Evolutionary conservation across 2,329 filamentous ascomycete species (phyloP).

Genomic region (Alternaria ventricosa): DNA sequence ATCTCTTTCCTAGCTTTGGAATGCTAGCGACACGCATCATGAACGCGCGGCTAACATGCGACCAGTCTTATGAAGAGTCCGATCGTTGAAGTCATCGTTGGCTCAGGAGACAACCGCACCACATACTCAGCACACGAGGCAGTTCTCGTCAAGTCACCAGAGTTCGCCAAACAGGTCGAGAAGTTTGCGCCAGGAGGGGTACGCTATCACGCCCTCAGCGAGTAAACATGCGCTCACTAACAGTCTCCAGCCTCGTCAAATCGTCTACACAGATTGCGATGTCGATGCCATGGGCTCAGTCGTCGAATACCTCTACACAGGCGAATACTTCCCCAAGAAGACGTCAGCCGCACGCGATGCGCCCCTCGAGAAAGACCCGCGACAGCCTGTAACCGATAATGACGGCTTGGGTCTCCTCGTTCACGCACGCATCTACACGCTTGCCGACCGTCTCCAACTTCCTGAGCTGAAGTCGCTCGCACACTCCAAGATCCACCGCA

Average conservation of each 20-base stretch:
- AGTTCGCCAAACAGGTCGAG: slow-evolving; percentile 69
- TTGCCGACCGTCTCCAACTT: slow-evolving; percentile 78
- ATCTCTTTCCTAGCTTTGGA: background rate
- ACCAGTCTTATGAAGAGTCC: slow-evolving; percentile 56
- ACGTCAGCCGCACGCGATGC: slow-evolving; percentile 68
- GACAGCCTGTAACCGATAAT: slow-evolving; percentile 71
- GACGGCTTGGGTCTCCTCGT: slow-evolving; percentile 84
- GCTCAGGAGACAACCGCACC: slow-evolving; percentile 63
- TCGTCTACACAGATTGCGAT: slow-evolving; percentile 72
- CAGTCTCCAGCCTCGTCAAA: slow-evolving; percentile 63
- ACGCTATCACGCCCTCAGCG: slow-evolving; percentile 40
- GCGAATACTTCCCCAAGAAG: slow-evolving; percentile 79
- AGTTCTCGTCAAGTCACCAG: slow-evolving; percentile 76
- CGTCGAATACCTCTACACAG: slow-evolving; percentile 83
- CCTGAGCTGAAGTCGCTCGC: slow-evolving; percentile 74
- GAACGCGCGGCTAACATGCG: slow-evolving; percentile 15
- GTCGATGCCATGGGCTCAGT: slow-evolving; percentile 78
- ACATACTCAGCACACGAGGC: slow-evolving; percentile 80
- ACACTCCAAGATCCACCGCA: slow-evolving; percentile 89
- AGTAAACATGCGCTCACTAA: background rate
- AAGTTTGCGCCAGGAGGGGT: slow-evolving; percentile 69
- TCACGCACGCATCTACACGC: slow-evolving; percentile 87
- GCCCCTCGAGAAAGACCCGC: slow-evolving; percentile 72
- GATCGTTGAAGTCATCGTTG: slow-evolving; percentile 55
- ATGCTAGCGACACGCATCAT: background rate